Evolutionary conservation across 768 basidiomycete species (phyloP).

Genomic region (Boletus vinaceobasis): DNA sequence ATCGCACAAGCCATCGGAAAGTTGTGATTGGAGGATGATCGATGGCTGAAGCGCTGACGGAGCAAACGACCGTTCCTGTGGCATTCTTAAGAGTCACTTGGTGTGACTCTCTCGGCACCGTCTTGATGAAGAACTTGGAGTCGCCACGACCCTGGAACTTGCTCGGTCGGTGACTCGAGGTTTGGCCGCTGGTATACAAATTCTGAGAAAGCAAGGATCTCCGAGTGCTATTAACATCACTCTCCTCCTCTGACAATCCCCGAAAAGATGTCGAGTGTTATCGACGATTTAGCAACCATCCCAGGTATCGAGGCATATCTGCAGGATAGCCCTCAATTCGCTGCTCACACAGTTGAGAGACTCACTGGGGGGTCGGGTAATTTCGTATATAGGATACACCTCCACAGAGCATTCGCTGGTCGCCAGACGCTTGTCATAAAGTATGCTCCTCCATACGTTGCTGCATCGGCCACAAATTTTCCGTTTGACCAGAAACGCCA

Average conservation of each 20-base stretch:
- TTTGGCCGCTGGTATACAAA: neutral
- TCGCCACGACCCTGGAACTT: neutral
- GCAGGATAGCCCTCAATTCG: constrained; percentile 41
- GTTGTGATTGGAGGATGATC: neutral
- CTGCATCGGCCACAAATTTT: constrained; percentile 17
- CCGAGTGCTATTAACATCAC: neutral
- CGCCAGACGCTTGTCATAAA: constrained; percentile 53
- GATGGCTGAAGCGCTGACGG: too few species aligned
- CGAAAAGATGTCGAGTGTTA: constrained; percentile 14
- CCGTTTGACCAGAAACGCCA: constrained; percentile 50
- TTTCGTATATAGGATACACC: constrained; percentile 54
- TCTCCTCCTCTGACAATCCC: neutral
- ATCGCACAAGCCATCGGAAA: neutral
- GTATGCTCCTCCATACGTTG: constrained; percentile 49
- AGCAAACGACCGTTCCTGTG: neutral
- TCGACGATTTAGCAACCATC: constrained; percentile 27
- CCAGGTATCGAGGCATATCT: constrained; percentile 43
- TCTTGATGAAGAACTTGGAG: neutral
- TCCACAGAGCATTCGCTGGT: constrained; percentile 40
- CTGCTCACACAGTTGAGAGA: constrained; percentile 35
- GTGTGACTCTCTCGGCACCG: constrained; percentile 1
- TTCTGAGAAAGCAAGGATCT: neutral
- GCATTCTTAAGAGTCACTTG: neutral
- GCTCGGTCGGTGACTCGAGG: constrained; percentile 12
- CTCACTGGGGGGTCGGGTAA: constrained; percentile 55